Evolutionary conservation across 2,329 filamentous ascomycete species (phyloP).

Genomic region (Sporothrix schenckii): DNA sequence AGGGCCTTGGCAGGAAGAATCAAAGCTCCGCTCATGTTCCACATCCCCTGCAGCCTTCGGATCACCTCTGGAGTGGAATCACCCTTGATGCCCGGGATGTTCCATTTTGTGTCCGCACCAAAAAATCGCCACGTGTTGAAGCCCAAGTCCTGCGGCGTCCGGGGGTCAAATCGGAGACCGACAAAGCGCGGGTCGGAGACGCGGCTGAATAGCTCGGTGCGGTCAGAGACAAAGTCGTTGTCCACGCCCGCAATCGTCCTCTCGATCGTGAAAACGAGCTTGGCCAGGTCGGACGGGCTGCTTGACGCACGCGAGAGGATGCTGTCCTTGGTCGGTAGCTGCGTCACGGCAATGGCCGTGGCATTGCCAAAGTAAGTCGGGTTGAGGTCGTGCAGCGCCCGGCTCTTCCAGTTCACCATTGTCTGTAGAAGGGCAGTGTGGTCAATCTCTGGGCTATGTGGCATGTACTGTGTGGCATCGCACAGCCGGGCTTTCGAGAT

Average conservation of each 20-base stretch:
- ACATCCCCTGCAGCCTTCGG: conserved; percentile 41
- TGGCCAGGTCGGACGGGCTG: conserved; percentile 40
- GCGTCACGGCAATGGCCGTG: conserved; percentile 46
- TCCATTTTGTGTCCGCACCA: conserved; percentile 48
- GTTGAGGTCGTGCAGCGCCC: conserved; percentile 42
- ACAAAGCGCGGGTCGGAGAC: conserved; percentile 47
- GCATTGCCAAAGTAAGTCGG: conserved; percentile 50
- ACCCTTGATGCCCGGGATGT: conserved; percentile 39
- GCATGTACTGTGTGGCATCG: conserved; percentile 28
- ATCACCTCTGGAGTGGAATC: conserved; percentile 40
- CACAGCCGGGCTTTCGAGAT: conserved; percentile 44
- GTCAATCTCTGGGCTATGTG: conserved; percentile 11
- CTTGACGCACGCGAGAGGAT: conserved; percentile 16
- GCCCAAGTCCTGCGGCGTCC: conserved; percentile 46
- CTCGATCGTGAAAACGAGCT: conserved; percentile 42
- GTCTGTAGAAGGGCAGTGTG: conserved; percentile 43
- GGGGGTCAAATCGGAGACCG: conserved; percentile 48
- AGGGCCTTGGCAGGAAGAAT: conserved; percentile 42
- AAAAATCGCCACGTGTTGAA: conserved; percentile 54
- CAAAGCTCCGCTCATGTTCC: conserved; percentile 42
- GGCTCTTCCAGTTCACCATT: conserved; percentile 49
- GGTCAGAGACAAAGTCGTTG: conserved; percentile 47
- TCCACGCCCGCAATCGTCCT: conserved; percentile 45
- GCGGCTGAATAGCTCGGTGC: conserved; percentile 46
- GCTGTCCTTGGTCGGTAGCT: conserved; percentile 30